phyloP scores from a whole-genome alignment of 345 rosid species.

The Salix koriyanagi region DNA sequence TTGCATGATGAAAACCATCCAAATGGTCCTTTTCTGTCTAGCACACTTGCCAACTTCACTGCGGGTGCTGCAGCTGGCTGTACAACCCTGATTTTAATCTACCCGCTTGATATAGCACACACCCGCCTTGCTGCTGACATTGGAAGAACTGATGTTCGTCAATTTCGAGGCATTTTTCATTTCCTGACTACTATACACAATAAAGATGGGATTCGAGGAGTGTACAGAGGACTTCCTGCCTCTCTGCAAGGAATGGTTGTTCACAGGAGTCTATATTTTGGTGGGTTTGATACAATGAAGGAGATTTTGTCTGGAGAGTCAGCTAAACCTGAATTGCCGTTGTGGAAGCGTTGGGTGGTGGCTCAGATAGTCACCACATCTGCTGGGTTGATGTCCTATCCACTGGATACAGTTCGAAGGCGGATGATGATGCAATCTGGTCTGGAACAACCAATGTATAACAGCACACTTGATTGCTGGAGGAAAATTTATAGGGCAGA shows the following conservation, averaged over 20 bases:
- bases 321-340: slow-evolving; percentile 47
- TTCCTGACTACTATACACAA: slow-evolving; percentile 60
- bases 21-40: slow-evolving; percentile 48
- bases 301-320: slow-evolving; percentile 59
- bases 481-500: slow-evolving; percentile 63
- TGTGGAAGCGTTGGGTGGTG: slow-evolving; percentile 85
- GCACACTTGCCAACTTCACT: slow-evolving; percentile 74
- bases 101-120: slow-evolving; percentile 90
- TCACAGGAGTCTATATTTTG: slow-evolving; percentile 83
- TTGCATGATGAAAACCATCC: slow-evolving; percentile 49
- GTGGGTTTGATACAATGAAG: slow-evolving; percentile 89
- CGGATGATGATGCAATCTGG: slow-evolving; percentile 99
- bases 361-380: slow-evolving; percentile 90
- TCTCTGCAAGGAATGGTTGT: slow-evolving; percentile 82
- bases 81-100: slow-evolving; percentile 65
- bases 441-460: slow-evolving; percentile 65
- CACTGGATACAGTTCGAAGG: slow-evolving; percentile 82
- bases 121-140: slow-evolving; percentile 90
- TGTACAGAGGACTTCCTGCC: slow-evolving; percentile 89
- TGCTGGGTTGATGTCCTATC: slow-evolving; percentile 83
- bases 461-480: slow-evolving; percentile 76
- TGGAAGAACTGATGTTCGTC: slow-evolving; percentile 75
- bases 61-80: slow-evolving; percentile 97
- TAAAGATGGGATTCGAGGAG: slow-evolving; percentile 78
- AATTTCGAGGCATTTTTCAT: slow-evolving; percentile 77